Percentiles rank a stretch among this genome's conserved stretches.
These are phyloP conservation scores for Acacia melanoxylon DNA, from an alignment of 306 rosid genomes.

Conservation along the genomic window DNA sequence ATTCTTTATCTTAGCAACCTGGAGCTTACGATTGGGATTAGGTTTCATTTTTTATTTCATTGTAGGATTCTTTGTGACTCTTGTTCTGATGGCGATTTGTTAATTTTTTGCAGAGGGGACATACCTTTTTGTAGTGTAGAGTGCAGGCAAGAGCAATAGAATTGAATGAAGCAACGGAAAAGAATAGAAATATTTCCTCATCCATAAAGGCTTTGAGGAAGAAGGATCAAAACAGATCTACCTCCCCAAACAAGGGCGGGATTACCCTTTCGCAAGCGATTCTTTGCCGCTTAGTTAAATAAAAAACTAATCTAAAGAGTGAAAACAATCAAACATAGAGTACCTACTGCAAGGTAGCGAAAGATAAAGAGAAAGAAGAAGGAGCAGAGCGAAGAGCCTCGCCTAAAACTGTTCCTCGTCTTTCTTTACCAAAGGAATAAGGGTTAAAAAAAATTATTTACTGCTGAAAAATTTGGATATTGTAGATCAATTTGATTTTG, in stretches of 20 bases:
- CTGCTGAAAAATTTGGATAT: no score
- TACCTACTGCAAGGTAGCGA: background rate
- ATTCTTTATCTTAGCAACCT: background rate
- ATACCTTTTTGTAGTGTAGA: slow-evolving; percentile 93
- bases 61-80: background rate
- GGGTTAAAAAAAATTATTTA: no score
- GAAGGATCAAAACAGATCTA: slow-evolving; percentile 67
- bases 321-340: background rate
- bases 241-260: slow-evolving; percentile 56
- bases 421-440: slow-evolving; percentile 30
- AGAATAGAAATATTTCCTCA: slow-evolving; percentile 58
- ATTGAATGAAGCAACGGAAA: slow-evolving; percentile 70
- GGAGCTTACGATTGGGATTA: background rate
- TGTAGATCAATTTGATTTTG: no score
- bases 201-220: slow-evolving; percentile 71
- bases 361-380: background rate
- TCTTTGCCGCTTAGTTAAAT: slow-evolving; percentile 62
- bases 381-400: background rate
- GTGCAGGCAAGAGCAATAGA: slow-evolving; percentile 85
- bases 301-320: background rate
- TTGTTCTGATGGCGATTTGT: background rate
- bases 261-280: no score
- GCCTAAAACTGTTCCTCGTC: background rate
- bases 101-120: slow-evolving; percentile 67
- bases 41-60: background rate